phyloP scores from a whole-genome alignment of 352 stramenopile species.

The Phytopythium mirpurense region DNA sequence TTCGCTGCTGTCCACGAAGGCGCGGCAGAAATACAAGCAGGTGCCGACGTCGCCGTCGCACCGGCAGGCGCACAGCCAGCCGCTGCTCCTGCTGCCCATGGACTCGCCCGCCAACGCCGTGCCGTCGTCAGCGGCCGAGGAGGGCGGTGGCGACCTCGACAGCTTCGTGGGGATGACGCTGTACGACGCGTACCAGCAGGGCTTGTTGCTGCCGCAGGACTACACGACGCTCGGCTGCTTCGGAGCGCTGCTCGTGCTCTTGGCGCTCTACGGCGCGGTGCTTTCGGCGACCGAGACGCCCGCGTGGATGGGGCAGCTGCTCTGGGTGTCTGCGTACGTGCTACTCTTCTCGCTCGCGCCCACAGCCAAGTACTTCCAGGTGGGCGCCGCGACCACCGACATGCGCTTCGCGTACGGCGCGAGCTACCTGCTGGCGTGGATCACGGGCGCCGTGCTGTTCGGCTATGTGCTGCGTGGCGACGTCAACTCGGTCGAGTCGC shows the following conservation, averaged over 20 bases:
- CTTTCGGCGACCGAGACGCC: conserved; percentile 62
- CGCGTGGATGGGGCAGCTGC: conserved; percentile 59
- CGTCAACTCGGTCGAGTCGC: conserved; percentile 68
- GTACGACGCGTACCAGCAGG: conserved; percentile 64
- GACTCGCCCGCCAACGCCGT: background rate
- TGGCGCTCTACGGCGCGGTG: conserved; percentile 67
- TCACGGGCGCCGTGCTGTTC: conserved; percentile 70
- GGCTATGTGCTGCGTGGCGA: conserved; percentile 44
- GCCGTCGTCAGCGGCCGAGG: background rate
- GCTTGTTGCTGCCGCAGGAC: conserved; percentile 67
- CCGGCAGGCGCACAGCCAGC: background rate
- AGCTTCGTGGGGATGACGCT: no score
- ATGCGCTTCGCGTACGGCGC: conserved; percentile 44
- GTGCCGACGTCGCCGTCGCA: conserved; percentile 4
- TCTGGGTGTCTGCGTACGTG: conserved; percentile 63
- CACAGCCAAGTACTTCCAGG: conserved; percentile 79
- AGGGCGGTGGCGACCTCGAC: conserved; percentile 8
- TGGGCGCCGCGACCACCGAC: conserved; percentile 45
- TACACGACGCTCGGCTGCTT: conserved; percentile 72
- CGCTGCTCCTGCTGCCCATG: conserved; percentile 17
- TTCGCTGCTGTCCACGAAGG: background rate
- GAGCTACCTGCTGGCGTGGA: conserved; percentile 62
- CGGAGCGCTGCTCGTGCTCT: conserved; percentile 32
- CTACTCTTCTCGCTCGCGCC: conserved; percentile 65
- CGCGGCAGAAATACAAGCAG: background rate